Evolutionary conservation across 441 rosid genomes (phyloP), one percentile per base, ranked within the genome.

Genomic region (Melianthus villosus): DNA sequence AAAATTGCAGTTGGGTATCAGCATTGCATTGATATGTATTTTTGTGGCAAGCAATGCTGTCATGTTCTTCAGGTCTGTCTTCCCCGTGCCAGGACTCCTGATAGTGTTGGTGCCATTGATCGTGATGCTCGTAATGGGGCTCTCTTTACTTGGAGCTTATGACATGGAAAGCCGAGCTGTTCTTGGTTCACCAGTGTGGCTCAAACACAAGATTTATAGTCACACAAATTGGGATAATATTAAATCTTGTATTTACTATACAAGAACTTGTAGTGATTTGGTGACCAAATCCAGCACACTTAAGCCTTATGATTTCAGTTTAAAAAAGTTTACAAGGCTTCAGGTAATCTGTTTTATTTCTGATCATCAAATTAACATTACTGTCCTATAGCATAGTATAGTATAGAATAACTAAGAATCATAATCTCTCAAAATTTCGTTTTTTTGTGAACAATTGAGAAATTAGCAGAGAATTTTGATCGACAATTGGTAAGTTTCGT

Each of bases 171-270:
- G 49, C 44, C 39, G 67, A 16, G 51, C 40, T 22, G 68, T 77
- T 16, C 53, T 63, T 3, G 93, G 73, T 20, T 67, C 95, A 0
- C 69, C 70, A 6, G 43, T 38, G 34, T 77, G 93, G 95, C 61
- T 84, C 35, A 57, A 43, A 40, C 42, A 41, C 13, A 75, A 68
- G 51, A 54, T 80, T 45, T 40, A 43, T 19, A 46, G 66, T 15
- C 25, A 60, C 19, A 23, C 39, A 8, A 50, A 62, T 1, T 84
- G 89, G 95, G 57, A 57, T 19, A 50, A 64, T 25, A 62, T 84
- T 37, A 77, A 80, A 61, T 49, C 77, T 1, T 84, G 93, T 62
- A 52, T 80, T 12, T 80, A 61, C 27, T 65, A 55, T 27, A 53
- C 47, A 3, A 51, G 57, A 15, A 41, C 29, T 0, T 84, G 89